Evolutionary conservation across 805 yeast species (phyloP), one percentile per base, ranked within the genome.

Genomic region (Metschnikowia orientalis): DNA sequence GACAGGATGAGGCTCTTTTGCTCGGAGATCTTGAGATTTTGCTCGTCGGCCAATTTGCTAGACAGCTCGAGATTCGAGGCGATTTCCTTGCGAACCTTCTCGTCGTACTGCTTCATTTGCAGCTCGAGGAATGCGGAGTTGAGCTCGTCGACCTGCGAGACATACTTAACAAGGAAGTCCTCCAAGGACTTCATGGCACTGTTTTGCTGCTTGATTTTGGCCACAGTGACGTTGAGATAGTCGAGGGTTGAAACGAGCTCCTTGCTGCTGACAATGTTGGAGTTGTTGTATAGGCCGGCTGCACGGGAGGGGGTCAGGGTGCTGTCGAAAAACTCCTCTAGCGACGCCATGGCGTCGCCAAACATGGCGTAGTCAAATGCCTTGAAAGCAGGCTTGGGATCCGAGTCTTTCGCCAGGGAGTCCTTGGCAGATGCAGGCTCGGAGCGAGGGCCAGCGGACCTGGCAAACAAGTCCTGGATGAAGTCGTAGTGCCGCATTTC

Each of bases 291-390:
- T 25, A 78, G 69, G 1, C 83, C 84, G 9, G 75, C 63, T 18
- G 28, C 37, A 31, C 71, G 59, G 10, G 68, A 61, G 33, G 66
- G 66, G 23, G 71, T 67, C 18, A 75, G 45, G 8, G 75, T 54
- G 23, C 63, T 56, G 13, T 24, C 34, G 24, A 39, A 21, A n/a
- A 31, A 4, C 40, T 74, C 80, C 44, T 76, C 81, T 18, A 75
- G 35, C 18, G 53, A 44, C 5, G 69, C 63, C 43, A 70, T 65
- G 12, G 75, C 67, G 50, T 77, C 83, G 16, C 82, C 80, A 54
- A 77, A 79, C 59, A 79, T 60, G 2, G 81, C 81, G 16, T 69
- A 69, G 41, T 76, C 81, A 51, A 75, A 75, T 3, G 76, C 34
- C 12, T 44, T 29, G 18, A 26, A 35, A 20, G 37, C 24, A 13